These are phyloP conservation scores for Vitis hybrid DNA, from an alignment of 177 flowering plant genomes.

Conservation along the genomic window DNA sequence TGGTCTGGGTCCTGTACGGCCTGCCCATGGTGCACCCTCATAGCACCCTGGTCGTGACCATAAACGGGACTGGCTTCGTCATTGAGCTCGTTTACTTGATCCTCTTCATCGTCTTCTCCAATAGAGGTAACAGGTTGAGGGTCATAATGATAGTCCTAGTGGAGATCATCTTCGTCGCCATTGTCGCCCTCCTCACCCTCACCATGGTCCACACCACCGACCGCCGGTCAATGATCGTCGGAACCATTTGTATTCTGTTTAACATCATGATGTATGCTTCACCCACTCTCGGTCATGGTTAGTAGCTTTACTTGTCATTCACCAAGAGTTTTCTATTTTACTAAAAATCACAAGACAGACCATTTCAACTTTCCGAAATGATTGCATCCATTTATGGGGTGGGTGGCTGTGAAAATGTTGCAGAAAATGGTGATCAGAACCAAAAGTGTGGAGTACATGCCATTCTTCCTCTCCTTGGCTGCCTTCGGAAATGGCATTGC, in stretches of 20 bases:
- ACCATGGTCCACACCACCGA: conserved; percentile 41
- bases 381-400: too few species aligned
- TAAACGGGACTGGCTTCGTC: conserved; percentile 64
- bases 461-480: conserved; percentile 65
- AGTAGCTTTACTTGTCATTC: conserved; percentile 3
- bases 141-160: conserved; percentile 28
- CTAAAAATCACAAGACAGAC: too few species aligned
- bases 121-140: conserved; percentile 38
- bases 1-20: conserved; percentile 81
- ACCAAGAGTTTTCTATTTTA: background rate
- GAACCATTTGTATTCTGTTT: conserved; percentile 50
- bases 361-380: too few species aligned
- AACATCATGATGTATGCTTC: conserved; percentile 78
- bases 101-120: conserved; percentile 54
- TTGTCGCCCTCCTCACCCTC: conserved; percentile 39
- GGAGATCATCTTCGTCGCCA: conserved; percentile 45
- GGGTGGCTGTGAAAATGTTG: conserved; percentile 1
- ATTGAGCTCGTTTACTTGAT: conserved; percentile 61
- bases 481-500: conserved; percentile 62
- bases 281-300: conserved; percentile 84
- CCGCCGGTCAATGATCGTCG: conserved; percentile 58
- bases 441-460: conserved; percentile 89
- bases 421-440: conserved; percentile 87
- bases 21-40: conserved; percentile 74
- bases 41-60: conserved; percentile 69